A percentile compares a stretch with the other conserved stretches of the same genome.
These are phyloP conservation scores for Neurospora sp. DNA, from an alignment of 495 filamentous ascomycete genomes.

Conservation along the genomic window DNA sequence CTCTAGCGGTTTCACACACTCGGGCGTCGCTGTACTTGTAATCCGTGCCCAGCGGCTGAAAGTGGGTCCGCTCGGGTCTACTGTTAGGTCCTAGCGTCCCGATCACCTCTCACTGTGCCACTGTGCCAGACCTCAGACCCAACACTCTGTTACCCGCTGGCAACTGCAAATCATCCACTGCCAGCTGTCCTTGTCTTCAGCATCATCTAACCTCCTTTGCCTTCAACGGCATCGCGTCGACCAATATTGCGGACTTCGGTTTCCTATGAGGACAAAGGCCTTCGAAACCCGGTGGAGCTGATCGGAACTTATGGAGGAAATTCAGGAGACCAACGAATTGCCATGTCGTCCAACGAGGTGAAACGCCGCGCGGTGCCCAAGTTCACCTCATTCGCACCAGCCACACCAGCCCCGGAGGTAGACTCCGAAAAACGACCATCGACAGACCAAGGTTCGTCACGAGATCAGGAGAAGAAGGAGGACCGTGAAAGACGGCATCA, in stretches of 20 bases:
- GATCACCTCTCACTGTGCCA: background rate
- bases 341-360: constrained; percentile 23
- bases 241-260: background rate
- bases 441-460: background rate
- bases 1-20: background rate
- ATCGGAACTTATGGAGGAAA: background rate
- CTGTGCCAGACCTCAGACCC: background rate
- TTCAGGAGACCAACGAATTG: background rate
- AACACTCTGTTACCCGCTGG: background rate
- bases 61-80: background rate
- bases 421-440: background rate
- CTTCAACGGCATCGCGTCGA: background rate
- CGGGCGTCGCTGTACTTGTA: background rate
- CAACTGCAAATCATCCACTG: background rate
- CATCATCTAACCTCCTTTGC: background rate
- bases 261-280: background rate
- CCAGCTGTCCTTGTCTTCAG: background rate
- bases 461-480: background rate
- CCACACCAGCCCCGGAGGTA: constrained; percentile 1
- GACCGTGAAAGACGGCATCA: background rate
- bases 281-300: background rate
- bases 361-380: constrained; percentile 43
- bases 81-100: background rate
- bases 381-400: constrained; percentile 58
- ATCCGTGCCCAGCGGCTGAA: background rate